Evolutionary conservation across 495 filamentous ascomycete genomes (phyloP).

Genomic region (Penicillium atrosanguineum): DNA sequence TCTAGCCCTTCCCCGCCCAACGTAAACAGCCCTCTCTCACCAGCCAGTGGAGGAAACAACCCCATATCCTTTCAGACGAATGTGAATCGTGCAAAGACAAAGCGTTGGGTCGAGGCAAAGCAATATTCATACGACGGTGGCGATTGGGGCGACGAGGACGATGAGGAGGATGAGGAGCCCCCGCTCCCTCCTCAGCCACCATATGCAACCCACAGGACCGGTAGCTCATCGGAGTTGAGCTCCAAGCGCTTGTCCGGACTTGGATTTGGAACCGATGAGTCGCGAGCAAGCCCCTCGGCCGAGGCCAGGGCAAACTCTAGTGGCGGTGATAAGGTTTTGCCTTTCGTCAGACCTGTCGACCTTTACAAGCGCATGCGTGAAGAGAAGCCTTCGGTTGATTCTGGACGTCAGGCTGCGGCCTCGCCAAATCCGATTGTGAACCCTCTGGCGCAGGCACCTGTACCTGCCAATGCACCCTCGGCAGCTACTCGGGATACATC

Average conservation of each 20-base stretch:
- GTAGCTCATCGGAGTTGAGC: conserved; percentile 26
- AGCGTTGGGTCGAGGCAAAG: conserved; percentile 93
- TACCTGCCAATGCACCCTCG: conserved; percentile 4
- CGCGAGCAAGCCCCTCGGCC: conserved; percentile 14
- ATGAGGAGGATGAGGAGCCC: conserved; percentile 64
- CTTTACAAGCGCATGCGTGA: conserved; percentile 74
- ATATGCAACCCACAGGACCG: conserved; percentile 35
- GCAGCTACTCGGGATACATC: conserved; percentile 14
- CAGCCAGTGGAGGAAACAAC: conserved; percentile 27
- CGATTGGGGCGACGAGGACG: conserved; percentile 87
- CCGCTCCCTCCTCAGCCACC: conserved; percentile 45
- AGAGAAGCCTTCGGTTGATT: conserved; percentile 49
- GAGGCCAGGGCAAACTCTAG: conserved; percentile 20
- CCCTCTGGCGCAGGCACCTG: not conserved
- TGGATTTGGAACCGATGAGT: conserved; percentile 16
- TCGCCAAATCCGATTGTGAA: conserved; percentile 9
- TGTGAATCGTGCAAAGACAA: conserved; percentile 86
- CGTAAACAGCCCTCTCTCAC: conserved; percentile 32
- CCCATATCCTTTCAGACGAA: conserved; percentile 70
- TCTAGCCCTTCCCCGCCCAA: conserved; percentile 20
- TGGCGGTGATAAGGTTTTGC: conserved; percentile 47
- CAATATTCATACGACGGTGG: conserved; percentile 85
- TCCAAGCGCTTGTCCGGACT: conserved; percentile 18
- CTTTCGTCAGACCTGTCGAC: conserved; percentile 73
- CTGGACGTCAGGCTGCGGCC: conserved; percentile 17